Evolutionary conservation across 2,329 filamentous ascomycete genomes (phyloP), one percentile per base, ranked within the genome.

Genomic region (Emmonsia crescens): DNA sequence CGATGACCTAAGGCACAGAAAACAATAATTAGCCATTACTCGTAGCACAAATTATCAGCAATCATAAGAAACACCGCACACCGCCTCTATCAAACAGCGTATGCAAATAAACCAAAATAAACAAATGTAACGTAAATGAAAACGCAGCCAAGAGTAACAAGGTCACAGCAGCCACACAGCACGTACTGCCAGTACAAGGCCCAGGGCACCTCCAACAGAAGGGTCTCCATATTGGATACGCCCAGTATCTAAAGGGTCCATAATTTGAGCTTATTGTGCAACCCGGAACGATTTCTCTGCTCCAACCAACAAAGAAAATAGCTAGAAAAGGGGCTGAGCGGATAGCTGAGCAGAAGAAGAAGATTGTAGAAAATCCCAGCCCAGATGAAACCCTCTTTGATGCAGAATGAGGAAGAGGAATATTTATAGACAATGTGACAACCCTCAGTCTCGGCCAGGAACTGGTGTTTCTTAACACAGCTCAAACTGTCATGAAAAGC

Each of bases 1-100:
- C 94, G 9, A 96, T 92, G 3, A 99, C 87, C 86, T 89, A 69
- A 42, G 68, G 63, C 12, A n/a, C 12, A 24, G 14, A 40, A 31
- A 27, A 46, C 14, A 27, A 36, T 10, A 44, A 57, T 61, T 38
- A 63, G 63, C 46, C 3, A 33, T 44, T 19, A 12, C 40, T 16
- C 19, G 10, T 31, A 12, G 16, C 29, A 14, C 4, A 3, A 33
- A 52, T 27, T 6, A 29, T 29, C 3, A 24, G 51, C 60, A 21
- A 55, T 31, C n/a, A 2, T 38, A 12, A 24, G 19, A 52, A 33
- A 27, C 21, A 27, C 2, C 8, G 21, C 6, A 12, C 21, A 8
- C n/a, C 6, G 19, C 29, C 5, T 14, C 9, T 9, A 51, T 8
- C 4, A 38, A 21, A 55, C n/a, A 38, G 12, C 9, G n/a, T 9